Conservation (phyloP, 2,329 filamentous ascomycete species). For the Trichoderma sp. region DNA sequence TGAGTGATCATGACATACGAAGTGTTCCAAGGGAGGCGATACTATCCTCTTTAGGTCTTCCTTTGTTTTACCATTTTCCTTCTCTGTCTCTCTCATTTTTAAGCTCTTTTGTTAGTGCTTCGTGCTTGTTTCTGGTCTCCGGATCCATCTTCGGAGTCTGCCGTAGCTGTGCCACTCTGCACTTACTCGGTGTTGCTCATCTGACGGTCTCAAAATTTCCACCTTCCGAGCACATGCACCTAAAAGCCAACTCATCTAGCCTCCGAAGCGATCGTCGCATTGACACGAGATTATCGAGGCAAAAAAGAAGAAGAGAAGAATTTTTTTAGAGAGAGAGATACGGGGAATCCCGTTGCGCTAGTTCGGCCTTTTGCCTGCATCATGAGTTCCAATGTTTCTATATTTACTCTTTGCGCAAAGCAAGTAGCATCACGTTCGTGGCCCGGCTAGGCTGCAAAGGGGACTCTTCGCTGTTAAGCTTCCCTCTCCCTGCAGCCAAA, state of each 20-base stretch:
- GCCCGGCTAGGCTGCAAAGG: not conserved
- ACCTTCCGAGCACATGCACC: not conserved
- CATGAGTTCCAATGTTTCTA: not conserved
- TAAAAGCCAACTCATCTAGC: not conserved
- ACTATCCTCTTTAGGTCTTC: not conserved
- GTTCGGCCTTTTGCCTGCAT: not conserved
- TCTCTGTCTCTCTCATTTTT: not conserved
- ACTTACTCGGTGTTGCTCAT: not conserved
- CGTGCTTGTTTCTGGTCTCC: not conserved
- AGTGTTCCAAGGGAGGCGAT: not conserved
- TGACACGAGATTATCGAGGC: conserved; percentile 3
- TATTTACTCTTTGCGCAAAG: not conserved
- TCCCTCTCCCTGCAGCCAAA: not conserved
- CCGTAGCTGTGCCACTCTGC: not conserved
- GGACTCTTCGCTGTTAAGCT: not conserved
- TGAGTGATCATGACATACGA: not conserved
- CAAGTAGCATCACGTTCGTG: not conserved
- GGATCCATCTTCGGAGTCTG: not conserved
- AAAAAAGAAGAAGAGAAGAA: not conserved
- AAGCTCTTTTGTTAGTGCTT: not conserved
- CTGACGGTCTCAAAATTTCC: not conserved
- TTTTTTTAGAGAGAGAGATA: not conserved
- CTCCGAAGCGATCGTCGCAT: not conserved
- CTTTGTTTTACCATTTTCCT: not conserved
- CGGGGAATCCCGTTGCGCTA: not conserved